phyloP scores from a whole-genome alignment of 192 early-diverging fungal species.

The Phlyctochytrium bullatum region DNA sequence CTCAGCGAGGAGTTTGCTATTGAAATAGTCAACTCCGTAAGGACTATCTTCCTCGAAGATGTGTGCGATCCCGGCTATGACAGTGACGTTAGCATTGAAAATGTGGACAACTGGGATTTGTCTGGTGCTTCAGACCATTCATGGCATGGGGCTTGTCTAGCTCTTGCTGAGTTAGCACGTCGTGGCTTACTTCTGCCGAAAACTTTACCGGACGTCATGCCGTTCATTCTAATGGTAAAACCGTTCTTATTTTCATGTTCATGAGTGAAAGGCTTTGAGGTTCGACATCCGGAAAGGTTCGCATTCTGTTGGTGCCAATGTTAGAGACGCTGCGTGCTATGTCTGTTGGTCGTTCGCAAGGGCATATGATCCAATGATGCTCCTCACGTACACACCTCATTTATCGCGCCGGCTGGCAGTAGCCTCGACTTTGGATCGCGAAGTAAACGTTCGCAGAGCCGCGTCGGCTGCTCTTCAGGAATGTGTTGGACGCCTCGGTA shows the following conservation, averaged over 20 bases:
- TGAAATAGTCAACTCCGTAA: slow-evolving; percentile 77
- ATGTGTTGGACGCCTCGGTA: slow-evolving; percentile 78
- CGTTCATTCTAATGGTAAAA: slow-evolving; percentile 71
- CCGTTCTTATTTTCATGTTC: background rate
- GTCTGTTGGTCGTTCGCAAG: slow-evolving; percentile 97
- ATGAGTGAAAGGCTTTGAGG: slow-evolving; percentile 56
- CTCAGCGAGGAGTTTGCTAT: slow-evolving; percentile 75
- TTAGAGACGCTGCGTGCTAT: slow-evolving; percentile 95
- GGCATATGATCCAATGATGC: slow-evolving; percentile 71
- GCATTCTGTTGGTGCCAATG: slow-evolving; percentile 89
- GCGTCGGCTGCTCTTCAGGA: slow-evolving; percentile 97
- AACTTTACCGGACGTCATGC: slow-evolving; percentile 65
- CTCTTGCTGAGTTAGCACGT: slow-evolving; percentile 87
- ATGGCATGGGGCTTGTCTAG: slow-evolving; percentile 93
- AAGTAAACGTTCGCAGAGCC: slow-evolving; percentile 88
- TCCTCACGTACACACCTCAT: slow-evolving; percentile 60
- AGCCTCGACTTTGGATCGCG: slow-evolving; percentile 86
- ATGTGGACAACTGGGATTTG: slow-evolving; percentile 43
- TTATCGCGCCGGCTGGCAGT: slow-evolving; percentile 77
- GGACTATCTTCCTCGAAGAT: slow-evolving; percentile 82
- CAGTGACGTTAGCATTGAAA: slow-evolving; percentile 14
- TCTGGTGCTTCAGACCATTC: slow-evolving; percentile 83
- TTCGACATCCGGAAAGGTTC: slow-evolving; percentile 89
- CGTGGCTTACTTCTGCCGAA: slow-evolving; percentile 79
- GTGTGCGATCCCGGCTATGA: slow-evolving; percentile 44